A percentile compares a stretch with the other conserved stretches of the same genome.
Conservation (phyloP, 495 filamentous ascomycete species). For the Melanomma pulvis-pyrius region DNA sequence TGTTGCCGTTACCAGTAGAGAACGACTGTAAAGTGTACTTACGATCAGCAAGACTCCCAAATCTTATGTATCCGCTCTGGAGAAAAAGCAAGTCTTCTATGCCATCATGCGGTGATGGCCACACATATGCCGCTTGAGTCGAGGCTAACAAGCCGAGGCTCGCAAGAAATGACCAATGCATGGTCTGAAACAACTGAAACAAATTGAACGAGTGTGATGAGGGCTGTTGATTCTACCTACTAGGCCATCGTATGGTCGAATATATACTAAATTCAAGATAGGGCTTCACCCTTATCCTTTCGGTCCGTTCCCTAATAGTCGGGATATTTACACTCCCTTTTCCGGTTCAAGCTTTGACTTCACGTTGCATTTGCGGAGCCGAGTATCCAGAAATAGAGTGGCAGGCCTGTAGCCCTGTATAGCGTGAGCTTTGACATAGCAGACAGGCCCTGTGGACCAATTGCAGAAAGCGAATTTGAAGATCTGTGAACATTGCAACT, state of each 20-base stretch:
- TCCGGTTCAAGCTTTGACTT: not conserved
- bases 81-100: not conserved
- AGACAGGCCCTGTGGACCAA: not conserved
- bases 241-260: not conserved
- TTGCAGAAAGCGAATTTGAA: not conserved
- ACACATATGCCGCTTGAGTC: not conserved
- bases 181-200: not conserved
- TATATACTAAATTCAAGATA: not conserved
- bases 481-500: not conserved
- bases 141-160: not conserved
- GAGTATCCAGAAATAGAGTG: not conserved
- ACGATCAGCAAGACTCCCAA: not conserved
- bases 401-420: not conserved
- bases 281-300: not conserved
- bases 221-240: not conserved
- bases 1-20: not conserved
- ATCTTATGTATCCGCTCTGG: not conserved
- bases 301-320: not conserved
- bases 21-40: not conserved
- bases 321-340: not conserved
- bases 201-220: not conserved
- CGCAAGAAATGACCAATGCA: not conserved
- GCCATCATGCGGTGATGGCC: not conserved
- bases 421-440: not conserved
- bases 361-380: not conserved